These are phyloP conservation scores for Cubamyces sp. DNA, from an alignment of 768 basidiomycete species.

Conservation along the genomic window DNA sequence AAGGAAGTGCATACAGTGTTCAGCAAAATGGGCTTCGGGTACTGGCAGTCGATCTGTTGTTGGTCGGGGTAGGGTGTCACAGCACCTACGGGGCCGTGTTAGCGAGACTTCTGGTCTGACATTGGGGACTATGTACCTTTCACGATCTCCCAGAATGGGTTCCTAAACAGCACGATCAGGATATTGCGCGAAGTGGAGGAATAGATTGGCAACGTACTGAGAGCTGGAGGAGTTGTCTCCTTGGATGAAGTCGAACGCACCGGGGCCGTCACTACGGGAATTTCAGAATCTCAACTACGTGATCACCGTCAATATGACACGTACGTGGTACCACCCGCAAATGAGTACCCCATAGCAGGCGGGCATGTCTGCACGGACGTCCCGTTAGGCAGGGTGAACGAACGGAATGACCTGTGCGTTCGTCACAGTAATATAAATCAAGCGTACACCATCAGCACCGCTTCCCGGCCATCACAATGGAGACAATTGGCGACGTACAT, in stretches of 20 bases:
- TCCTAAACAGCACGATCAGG: conserved; percentile 44
- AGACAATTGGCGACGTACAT: conserved; percentile 51
- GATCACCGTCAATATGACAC: conserved; percentile 24
- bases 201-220: no score
- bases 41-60: conserved; percentile 70
- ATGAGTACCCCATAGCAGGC: conserved; percentile 76
- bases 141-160: conserved; percentile 81
- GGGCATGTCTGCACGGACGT: conserved; percentile 73
- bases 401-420: conserved; percentile 57
- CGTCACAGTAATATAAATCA: neutral
- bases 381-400: conserved; percentile 68
- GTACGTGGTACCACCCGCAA: conserved; percentile 83
- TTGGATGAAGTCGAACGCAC: conserved; percentile 78
- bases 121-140: conserved; percentile 49
- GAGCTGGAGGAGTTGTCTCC: conserved; percentile 64
- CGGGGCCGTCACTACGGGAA: conserved; percentile 69
- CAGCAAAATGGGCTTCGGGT: conserved; percentile 78
- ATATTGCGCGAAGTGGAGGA: conserved; percentile 9
- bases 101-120: neutral
- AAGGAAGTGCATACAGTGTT: conserved; percentile 56
- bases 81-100: conserved; percentile 42
- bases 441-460: neutral
- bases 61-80: conserved; percentile 67
- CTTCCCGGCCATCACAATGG: neutral
- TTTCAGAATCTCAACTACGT: neutral